A percentile compares a stretch with the other conserved stretches of the same genome.
Conservation (phyloP, 2,329 filamentous ascomycete species). For the Scedosporium boydii region DNA sequence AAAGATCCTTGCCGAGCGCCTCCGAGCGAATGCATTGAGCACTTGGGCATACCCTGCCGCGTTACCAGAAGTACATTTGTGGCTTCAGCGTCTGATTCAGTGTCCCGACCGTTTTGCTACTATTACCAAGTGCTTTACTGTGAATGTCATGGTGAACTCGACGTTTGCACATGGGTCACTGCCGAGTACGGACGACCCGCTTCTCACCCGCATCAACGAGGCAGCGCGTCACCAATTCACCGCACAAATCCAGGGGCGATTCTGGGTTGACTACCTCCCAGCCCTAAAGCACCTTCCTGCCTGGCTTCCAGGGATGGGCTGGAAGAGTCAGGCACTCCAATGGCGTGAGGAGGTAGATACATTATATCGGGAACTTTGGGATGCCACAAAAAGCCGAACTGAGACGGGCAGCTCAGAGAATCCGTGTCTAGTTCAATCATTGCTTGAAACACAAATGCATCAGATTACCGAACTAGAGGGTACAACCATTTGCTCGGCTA, state of each 20-base stretch:
- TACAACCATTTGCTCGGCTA: neutral
- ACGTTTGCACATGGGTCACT: neutral
- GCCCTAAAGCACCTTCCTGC: too few relatives aligned
- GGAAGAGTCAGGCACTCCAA: too few relatives aligned
- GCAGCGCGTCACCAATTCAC: too few relatives aligned
- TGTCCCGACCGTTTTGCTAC: neutral
- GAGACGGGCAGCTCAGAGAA: neutral
- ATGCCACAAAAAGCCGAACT: too few relatives aligned
- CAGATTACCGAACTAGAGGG: neutral
- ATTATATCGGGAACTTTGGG: too few relatives aligned
- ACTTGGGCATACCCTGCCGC: neutral
- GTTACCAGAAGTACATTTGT: neutral
- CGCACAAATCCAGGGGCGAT: too few relatives aligned
- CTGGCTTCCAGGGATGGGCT: too few relatives aligned
- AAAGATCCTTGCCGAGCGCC: neutral
- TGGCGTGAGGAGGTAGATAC: too few relatives aligned
- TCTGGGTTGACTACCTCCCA: too few relatives aligned
- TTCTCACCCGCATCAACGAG: too few relatives aligned
- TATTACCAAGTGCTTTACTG: neutral
- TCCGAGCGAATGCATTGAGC: neutral
- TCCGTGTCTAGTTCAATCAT: neutral
- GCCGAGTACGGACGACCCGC: too few relatives aligned
- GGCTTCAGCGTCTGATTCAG: neutral
- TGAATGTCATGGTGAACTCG: neutral
- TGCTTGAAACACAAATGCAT: neutral